These are phyloP conservation scores for Haplosporangium sp. DNA, from an alignment of 371 early-diverging fungal genomes.

Conservation along the genomic window DNA sequence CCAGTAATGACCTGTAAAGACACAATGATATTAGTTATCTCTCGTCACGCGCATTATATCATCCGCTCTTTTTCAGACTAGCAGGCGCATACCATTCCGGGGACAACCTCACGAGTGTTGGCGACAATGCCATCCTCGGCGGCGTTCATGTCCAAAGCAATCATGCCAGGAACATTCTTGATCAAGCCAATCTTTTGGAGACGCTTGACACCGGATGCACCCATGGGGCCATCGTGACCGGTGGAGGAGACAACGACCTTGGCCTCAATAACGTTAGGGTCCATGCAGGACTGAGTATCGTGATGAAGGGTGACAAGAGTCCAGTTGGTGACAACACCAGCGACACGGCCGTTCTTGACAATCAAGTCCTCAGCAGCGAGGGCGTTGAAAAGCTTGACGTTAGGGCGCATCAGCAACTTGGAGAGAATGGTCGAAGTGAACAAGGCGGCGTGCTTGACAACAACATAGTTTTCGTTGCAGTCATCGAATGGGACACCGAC, in stretches of 20 bases:
- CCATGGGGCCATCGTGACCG: slow-evolving; percentile 83
- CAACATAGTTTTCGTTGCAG: slow-evolving; percentile 76
- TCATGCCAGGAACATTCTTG: slow-evolving; percentile 72
- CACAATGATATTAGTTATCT: slow-evolving; percentile 1
- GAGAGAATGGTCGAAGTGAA: slow-evolving; percentile 81
- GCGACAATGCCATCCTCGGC: slow-evolving; percentile 79
- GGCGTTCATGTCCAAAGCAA: slow-evolving; percentile 77
- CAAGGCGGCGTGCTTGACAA: slow-evolving; percentile 79
- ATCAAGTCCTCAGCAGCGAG: slow-evolving; percentile 81
- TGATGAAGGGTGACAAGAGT: slow-evolving; percentile 74
- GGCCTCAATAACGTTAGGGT: slow-evolving; percentile 78
- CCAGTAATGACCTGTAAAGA: slow-evolving; percentile 63
- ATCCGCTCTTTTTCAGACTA: slow-evolving; percentile 28
- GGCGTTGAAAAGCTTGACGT: slow-evolving; percentile 84
- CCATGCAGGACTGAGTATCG: slow-evolving; percentile 84
- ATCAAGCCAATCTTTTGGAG: slow-evolving; percentile 72
- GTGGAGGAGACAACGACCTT: slow-evolving; percentile 77
- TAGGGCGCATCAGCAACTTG: slow-evolving; percentile 72
- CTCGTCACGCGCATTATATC: not conserved
- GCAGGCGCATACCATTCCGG: slow-evolving; percentile 66
- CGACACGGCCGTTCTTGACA: slow-evolving; percentile 69
- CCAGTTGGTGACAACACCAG: slow-evolving; percentile 80
- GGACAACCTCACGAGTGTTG: slow-evolving; percentile 77
- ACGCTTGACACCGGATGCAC: slow-evolving; percentile 78
- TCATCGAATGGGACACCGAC: slow-evolving; percentile 78